Conservation (phyloP, 2,329 filamentous ascomycete species). For the Fusarium paranaense region DNA sequence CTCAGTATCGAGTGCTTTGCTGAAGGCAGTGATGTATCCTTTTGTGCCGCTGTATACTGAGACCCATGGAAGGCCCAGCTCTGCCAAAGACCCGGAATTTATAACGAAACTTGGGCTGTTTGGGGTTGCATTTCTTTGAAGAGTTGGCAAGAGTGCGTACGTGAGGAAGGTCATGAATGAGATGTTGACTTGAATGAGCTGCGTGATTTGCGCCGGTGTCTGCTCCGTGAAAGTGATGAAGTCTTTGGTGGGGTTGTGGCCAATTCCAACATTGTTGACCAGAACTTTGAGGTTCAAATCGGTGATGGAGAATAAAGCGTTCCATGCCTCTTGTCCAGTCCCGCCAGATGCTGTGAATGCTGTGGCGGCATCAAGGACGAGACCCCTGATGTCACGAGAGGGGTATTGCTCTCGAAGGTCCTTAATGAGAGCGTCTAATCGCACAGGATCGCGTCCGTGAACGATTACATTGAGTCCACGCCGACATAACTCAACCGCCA, state of each 20-base stretch:
- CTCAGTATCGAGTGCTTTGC: conserved; percentile 1
- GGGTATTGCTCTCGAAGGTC: neutral
- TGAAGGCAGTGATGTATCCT: conserved; percentile 7
- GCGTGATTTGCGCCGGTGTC: neutral
- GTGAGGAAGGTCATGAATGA: conserved; percentile 6
- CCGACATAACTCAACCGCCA: neutral
- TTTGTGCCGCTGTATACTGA: conserved; percentile 3
- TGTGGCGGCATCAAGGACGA: neutral
- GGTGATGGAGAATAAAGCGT: neutral
- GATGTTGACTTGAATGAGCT: conserved; percentile 9
- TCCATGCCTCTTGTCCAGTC: neutral
- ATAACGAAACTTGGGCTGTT: neutral
- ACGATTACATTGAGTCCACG: conserved; percentile 1
- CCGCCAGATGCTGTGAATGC: neutral
- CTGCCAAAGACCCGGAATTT: conserved; percentile 6
- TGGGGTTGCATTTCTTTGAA: neutral
- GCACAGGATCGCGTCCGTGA: neutral
- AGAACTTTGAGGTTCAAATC: neutral
- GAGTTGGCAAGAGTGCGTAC: neutral
- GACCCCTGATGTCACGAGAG: neutral
- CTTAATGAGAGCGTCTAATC: neutral
- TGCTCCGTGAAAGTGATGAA: conserved; percentile 3
- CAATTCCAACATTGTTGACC: conserved; percentile 5
- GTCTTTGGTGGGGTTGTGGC: neutral
- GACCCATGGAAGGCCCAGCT: conserved; percentile 5